Evolutionary conservation across 2,329 filamentous ascomycete species (phyloP).

Genomic region (Stromatinia cepivora): DNA sequence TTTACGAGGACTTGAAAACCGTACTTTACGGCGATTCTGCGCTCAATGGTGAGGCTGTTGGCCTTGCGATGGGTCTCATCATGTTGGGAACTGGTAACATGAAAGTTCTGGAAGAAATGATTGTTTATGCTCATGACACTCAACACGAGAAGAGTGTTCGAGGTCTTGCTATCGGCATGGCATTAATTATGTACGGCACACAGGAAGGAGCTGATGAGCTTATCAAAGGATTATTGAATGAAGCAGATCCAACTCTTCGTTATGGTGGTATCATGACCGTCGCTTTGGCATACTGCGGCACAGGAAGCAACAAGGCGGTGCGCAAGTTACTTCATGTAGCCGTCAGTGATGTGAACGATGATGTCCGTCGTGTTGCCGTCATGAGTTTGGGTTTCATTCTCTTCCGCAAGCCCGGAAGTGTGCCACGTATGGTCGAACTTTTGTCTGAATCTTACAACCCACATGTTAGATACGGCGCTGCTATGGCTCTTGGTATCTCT

Average conservation of each 20-base stretch:
- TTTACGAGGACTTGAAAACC: slow-evolving; percentile 87
- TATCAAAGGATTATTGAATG: slow-evolving; percentile 88
- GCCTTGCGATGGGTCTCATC: slow-evolving; percentile 92
- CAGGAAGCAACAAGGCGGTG: slow-evolving; percentile 97
- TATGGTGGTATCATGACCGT: slow-evolving; percentile 99
- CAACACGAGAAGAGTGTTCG: slow-evolving; percentile 99
- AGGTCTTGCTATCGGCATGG: slow-evolving; percentile 93
- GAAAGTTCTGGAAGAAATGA: slow-evolving; percentile 93
- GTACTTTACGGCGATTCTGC: slow-evolving; percentile 93
- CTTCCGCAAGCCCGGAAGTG: slow-evolving; percentile 95
- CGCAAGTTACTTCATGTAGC: slow-evolving; percentile 93
- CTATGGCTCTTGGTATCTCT: slow-evolving; percentile 97
- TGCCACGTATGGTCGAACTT: slow-evolving; percentile 97
- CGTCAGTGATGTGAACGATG: slow-evolving; percentile 97
- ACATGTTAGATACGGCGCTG: slow-evolving; percentile 94
- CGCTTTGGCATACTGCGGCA: slow-evolving; percentile 94
- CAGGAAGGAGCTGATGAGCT: slow-evolving; percentile 94
- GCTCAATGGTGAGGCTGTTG: slow-evolving; percentile 94
- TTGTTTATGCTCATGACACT: slow-evolving; percentile 94
- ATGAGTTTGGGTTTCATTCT: slow-evolving; percentile 98
- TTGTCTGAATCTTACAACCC: slow-evolving; percentile 98
- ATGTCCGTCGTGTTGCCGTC: slow-evolving; percentile 92
- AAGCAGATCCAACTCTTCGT: slow-evolving; percentile 88
- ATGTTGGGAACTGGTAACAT: slow-evolving; percentile 98
- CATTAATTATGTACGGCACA: slow-evolving; percentile 95